A percentile compares a stretch with the other conserved stretches of the same genome.
These are phyloP conservation scores for Chamaecrista fasciculata DNA, from an alignment of 306 rosid species.

Conservation along the genomic window DNA sequence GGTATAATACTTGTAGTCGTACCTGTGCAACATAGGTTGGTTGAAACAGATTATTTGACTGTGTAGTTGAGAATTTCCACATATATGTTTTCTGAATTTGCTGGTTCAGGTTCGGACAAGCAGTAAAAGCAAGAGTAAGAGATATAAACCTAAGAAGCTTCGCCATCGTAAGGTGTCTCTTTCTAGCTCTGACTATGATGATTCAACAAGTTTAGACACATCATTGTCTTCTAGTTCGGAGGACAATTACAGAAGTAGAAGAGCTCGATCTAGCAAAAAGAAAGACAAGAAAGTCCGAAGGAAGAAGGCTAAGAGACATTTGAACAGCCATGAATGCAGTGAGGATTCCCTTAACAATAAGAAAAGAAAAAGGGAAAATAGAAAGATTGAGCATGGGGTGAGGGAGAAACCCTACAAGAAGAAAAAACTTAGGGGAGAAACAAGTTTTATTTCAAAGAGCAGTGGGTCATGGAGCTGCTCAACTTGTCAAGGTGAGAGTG, in stretches of 20 bases:
- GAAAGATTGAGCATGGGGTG: conserved; percentile 36
- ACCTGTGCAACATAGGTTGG: background rate
- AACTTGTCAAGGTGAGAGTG: conserved; percentile 44
- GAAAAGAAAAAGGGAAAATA: conserved; percentile 61
- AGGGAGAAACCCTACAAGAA: conserved; percentile 43
- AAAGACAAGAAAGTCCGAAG: conserved; percentile 50
- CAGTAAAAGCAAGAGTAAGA: conserved; percentile 50
- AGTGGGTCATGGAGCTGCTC: conserved; percentile 49
- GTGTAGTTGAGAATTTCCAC: background rate
- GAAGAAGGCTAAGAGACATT: conserved; percentile 50
- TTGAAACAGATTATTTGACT: background rate
- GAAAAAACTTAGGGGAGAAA: conserved; percentile 59
- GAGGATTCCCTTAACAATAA: conserved; percentile 43
- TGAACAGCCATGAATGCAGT: conserved; percentile 45
- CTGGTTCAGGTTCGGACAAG: conserved; percentile 49
- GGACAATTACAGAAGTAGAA: conserved; percentile 48
- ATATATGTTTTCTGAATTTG: background rate
- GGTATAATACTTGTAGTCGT: background rate
- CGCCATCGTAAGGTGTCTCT: conserved; percentile 44
- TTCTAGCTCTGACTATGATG: conserved; percentile 49
- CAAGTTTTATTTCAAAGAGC: conserved; percentile 42
- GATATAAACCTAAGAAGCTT: conserved; percentile 64
- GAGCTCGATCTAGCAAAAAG: conserved; percentile 43
- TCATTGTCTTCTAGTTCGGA: conserved; percentile 52
- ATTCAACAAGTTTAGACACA: conserved; percentile 42